Conservation (phyloP, 2,329 filamentous ascomycete species). For the Diplodia intermedia region DNA sequence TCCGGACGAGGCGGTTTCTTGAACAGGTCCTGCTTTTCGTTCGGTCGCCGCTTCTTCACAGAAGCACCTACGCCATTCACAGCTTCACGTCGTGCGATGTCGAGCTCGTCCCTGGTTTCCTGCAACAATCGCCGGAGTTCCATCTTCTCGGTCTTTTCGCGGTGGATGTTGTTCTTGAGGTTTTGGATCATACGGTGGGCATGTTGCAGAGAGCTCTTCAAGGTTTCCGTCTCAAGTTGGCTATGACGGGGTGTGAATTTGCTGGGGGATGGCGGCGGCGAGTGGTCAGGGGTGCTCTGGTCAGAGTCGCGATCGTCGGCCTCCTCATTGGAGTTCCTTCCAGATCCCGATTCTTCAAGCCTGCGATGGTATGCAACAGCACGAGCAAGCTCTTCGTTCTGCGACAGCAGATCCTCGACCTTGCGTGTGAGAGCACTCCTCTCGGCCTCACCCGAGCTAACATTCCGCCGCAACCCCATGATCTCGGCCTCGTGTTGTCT, state of each 20-base stretch:
- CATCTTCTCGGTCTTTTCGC: slow-evolving; percentile 98
- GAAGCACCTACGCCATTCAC: slow-evolving; percentile 53
- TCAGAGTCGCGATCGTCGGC: slow-evolving; percentile 63
- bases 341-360: slow-evolving; percentile 64
- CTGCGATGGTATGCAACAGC: slow-evolving; percentile 79
- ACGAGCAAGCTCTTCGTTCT: slow-evolving; percentile 89
- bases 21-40: slow-evolving; percentile 61
- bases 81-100: slow-evolving; percentile 66
- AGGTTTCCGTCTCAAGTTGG: slow-evolving; percentile 91
- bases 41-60: slow-evolving; percentile 65
- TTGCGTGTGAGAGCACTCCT: slow-evolving; percentile 79
- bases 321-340: slow-evolving; percentile 61
- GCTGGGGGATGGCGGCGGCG: slow-evolving; percentile 85
- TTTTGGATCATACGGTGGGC: slow-evolving; percentile 97
- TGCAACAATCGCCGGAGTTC: slow-evolving; percentile 95
- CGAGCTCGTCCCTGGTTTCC: slow-evolving; percentile 91
- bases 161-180: slow-evolving; percentile 90
- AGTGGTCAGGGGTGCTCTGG: slow-evolving; percentile 78
- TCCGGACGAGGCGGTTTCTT: slow-evolving; percentile 80
- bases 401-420: slow-evolving; percentile 83
- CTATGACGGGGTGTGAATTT: slow-evolving; percentile 92
- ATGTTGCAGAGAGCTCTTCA: slow-evolving; percentile 92
- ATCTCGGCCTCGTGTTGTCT: slow-evolving; percentile 92
- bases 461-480: slow-evolving; percentile 79
- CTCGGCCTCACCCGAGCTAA: slow-evolving; percentile 79